These are phyloP conservation scores for Saccharomycodes ludwigii DNA, from an alignment of 805 yeast genomes.

Conservation along the genomic window DNA sequence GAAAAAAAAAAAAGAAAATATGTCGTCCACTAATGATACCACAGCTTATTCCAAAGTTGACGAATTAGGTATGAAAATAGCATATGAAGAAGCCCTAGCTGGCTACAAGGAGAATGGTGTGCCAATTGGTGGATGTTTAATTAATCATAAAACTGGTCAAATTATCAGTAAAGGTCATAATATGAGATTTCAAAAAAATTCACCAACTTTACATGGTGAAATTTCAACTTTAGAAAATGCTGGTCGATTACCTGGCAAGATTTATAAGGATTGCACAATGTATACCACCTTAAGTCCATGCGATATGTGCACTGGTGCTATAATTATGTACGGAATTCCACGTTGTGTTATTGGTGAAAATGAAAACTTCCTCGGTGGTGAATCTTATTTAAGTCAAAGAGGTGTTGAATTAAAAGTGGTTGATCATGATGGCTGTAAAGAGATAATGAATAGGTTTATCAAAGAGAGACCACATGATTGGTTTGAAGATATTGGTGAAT, in stretches of 20 bases:
- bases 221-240: slow-evolving; percentile 82
- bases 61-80: slow-evolving; percentile 50
- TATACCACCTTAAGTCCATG: slow-evolving; percentile 92
- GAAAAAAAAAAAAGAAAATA: no score
- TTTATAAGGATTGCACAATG: slow-evolving; percentile 76
- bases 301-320: slow-evolving; percentile 91
- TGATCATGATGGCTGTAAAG: slow-evolving; percentile 48
- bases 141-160: slow-evolving; percentile 49
- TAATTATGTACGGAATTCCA: slow-evolving; percentile 75
- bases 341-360: slow-evolving; percentile 88
- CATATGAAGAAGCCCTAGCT: slow-evolving; percentile 57
- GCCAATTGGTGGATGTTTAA: slow-evolving; percentile 47
- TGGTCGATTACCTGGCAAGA: slow-evolving; percentile 72
- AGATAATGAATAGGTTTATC: slow-evolving; percentile 69
- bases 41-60: no score
- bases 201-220: slow-evolving; percentile 87
- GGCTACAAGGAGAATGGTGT: slow-evolving; percentile 67
- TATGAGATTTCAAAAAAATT: slow-evolving; percentile 71
- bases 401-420: slow-evolving; percentile 65
- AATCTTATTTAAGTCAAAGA: slow-evolving; percentile 49
- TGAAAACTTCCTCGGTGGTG: slow-evolving; percentile 72
- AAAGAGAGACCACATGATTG: slow-evolving; percentile 65
- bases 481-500: slow-evolving; percentile 68
- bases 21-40: no score
- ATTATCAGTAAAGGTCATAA: slow-evolving; percentile 86